Evolutionary conservation across 148 eudicot species (phyloP).

Genomic region (Gaultheria prostrata): DNA sequence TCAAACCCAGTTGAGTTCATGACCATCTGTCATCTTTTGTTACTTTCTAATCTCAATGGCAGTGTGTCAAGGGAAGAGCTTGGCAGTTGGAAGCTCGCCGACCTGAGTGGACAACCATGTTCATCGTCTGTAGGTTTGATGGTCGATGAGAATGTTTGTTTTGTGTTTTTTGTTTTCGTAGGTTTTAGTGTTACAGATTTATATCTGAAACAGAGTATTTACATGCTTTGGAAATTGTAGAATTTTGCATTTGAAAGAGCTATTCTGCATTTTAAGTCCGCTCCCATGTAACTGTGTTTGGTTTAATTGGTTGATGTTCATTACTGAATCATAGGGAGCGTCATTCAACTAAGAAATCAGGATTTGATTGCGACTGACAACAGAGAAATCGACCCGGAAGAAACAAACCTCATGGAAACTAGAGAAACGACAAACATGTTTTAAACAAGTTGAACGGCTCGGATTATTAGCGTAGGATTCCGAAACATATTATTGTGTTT

Average conservation of each 20-base stretch:
- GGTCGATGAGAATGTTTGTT: not conserved
- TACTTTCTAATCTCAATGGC: not conserved
- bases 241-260: not conserved
- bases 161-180: not conserved
- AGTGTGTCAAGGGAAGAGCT: not conserved
- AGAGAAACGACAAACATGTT: not conserved
- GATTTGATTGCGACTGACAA: not conserved
- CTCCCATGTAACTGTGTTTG: not conserved
- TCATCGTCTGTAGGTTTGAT: not conserved
- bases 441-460: not conserved
- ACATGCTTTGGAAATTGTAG: not conserved
- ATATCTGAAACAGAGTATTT: not conserved
- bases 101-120: not conserved
- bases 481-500: too few relatives aligned
- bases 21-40: not conserved
- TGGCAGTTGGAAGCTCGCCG: not conserved
- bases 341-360: not conserved
- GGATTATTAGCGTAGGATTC: too few relatives aligned
- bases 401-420: not conserved
- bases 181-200: not conserved
- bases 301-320: not conserved
- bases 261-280: not conserved
- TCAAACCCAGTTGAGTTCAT: not conserved
- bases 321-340: not conserved
- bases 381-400: not conserved